Percentiles rank a stretch among this genome's conserved stretches.
phyloP scores from a whole-genome alignment of 208 protist species.

The Leishmania mexicana region DNA sequence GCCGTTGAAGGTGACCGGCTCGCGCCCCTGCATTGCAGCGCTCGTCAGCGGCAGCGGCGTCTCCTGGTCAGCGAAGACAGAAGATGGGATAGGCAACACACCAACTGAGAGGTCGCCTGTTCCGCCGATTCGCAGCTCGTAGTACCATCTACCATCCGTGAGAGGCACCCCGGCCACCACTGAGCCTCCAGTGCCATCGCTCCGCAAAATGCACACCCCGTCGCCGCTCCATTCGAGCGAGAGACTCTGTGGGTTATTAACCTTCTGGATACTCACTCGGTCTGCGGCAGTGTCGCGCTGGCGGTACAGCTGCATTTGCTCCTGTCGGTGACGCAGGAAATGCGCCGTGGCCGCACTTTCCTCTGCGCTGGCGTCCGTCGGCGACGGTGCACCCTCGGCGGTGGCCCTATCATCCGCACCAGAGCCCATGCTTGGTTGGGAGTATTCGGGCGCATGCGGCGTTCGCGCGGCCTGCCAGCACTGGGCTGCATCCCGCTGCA shows the following conservation, averaged over 20 bases:
- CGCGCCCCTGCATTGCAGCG: conserved; percentile 20
- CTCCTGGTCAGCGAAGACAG: conserved; percentile 11
- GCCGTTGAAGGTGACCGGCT: conserved; percentile 81
- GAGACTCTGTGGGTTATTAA: conserved; percentile 54
- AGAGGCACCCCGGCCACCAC: conserved; percentile 69
- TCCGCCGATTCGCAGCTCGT: conserved; percentile 77
- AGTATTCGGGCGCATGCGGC: not conserved
- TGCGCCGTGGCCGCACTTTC: conserved; percentile 34
- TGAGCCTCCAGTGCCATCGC: conserved; percentile 41
- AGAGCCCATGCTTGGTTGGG: not conserved
- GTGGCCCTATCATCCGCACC: not conserved
- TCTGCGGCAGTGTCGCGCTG: conserved; percentile 51
- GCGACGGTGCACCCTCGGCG: not conserved
- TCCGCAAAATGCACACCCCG: conserved; percentile 64
- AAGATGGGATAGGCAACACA: conserved; percentile 46
- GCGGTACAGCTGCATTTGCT: conserved; percentile 73
- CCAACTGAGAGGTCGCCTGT: conserved; percentile 75
- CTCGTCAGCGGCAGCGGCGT: conserved; percentile 21
- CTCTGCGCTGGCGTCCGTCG: conserved; percentile 2
- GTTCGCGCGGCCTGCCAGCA: conserved; percentile 38
- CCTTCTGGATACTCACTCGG: conserved; percentile 67
- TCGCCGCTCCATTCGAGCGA: conserved; percentile 76
- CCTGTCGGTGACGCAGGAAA: conserved; percentile 62
- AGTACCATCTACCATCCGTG: conserved; percentile 84
- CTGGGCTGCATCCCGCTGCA: conserved; percentile 62